Conservation (phyloP, 345 rosid genomes). For the Moricandia moricandioides region DNA sequence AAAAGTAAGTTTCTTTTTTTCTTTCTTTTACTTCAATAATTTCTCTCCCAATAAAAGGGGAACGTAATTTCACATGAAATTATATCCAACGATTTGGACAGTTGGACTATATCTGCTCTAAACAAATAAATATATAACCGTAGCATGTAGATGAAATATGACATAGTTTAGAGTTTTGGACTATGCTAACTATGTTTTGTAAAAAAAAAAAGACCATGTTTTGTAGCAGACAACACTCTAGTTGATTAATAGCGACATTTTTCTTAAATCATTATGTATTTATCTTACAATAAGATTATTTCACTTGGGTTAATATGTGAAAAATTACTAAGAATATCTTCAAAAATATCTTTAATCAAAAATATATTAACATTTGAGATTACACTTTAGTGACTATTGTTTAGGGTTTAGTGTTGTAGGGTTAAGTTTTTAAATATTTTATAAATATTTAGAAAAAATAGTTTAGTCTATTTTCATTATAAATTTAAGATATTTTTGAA, state of each 20-base stretch:
- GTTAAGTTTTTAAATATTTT: too few relatives aligned
- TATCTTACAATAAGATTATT: background rate
- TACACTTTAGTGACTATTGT: too few relatives aligned
- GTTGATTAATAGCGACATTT: background rate
- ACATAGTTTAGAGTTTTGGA: background rate
- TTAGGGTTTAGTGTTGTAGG: too few relatives aligned
- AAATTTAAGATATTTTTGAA: too few relatives aligned
- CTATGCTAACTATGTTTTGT: background rate
- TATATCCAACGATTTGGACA: background rate
- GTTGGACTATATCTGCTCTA: background rate
- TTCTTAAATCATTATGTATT: background rate
- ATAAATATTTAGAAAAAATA: too few relatives aligned
- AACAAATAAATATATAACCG: background rate
- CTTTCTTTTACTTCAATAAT: background rate
- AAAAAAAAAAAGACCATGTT: too few relatives aligned
- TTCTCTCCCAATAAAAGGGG: background rate
- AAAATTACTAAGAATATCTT: too few relatives aligned
- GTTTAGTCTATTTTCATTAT: too few relatives aligned
- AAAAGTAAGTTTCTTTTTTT: background rate
- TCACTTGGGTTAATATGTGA: background rate
- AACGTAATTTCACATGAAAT: background rate
- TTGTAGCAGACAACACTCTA: background rate
- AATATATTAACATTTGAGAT: too few relatives aligned
- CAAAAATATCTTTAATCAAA: too few relatives aligned
- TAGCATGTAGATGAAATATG: background rate